phyloP scores from a whole-genome alignment of 768 basidiomycete species.

The Daedalea quercina region DNA sequence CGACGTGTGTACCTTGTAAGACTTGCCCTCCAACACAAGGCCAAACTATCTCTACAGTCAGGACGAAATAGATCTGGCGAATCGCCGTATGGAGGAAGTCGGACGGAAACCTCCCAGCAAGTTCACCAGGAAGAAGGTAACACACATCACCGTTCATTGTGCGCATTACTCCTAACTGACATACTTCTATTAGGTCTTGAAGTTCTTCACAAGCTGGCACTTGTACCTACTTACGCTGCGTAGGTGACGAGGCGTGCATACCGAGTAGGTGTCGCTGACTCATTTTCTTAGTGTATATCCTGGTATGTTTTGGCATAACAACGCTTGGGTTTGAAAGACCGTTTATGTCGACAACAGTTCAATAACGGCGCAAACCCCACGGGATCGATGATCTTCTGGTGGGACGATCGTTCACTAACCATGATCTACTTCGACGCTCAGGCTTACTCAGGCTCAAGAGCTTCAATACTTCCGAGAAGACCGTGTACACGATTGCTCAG shows the following conservation, averaged over 20 bases:
- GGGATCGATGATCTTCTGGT: constrained; percentile 34
- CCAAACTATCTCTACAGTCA: constrained; percentile 27
- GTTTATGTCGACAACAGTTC: too few relatives aligned
- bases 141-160: not conserved
- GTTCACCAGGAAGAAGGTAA: constrained; percentile 27
- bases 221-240: constrained; percentile 27
- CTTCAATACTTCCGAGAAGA: constrained; percentile 28
- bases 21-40: constrained; percentile 28
- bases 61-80: constrained; percentile 27
- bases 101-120: constrained; percentile 28
- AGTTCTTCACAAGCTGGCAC: constrained; percentile 34
- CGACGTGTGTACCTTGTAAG: constrained; percentile 6
- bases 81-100: constrained; percentile 25
- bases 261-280: not conserved
- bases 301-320: constrained; percentile 18
- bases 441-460: constrained; percentile 25
- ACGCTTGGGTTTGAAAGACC: too few relatives aligned
- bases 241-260: constrained; percentile 13
- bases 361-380: constrained; percentile 27
- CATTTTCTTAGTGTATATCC: constrained; percentile 24
- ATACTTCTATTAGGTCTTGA: constrained; percentile 16
- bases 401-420: too few relatives aligned
- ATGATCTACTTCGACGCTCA: not conserved
- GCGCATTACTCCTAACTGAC: not conserved
- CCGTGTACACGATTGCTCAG: constrained; percentile 28